phyloP scores from a whole-genome alignment of 2,329 filamentous ascomycete genomes.

The Phyllosticta capitalensis region DNA sequence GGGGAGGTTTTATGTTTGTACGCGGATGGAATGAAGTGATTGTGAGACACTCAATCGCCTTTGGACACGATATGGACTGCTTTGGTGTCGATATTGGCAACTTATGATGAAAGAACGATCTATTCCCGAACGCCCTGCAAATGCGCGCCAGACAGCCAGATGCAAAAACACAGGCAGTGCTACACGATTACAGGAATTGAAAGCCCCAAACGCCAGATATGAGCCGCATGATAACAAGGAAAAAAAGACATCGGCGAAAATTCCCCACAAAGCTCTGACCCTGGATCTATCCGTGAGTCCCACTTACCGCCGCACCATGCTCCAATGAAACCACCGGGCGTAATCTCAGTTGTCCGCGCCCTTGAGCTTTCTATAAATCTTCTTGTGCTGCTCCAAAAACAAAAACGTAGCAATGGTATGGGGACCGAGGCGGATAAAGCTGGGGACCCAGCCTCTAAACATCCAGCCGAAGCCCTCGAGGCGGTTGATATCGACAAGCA shows the following conservation, averaged over 20 bases:
- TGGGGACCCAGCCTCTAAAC: slow-evolving; percentile 86
- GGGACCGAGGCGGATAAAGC: slow-evolving; percentile 55
- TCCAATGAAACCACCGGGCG: no score
- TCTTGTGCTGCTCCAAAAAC: slow-evolving; percentile 80
- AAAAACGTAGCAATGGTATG: slow-evolving; percentile 84
- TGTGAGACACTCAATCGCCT: neutral
- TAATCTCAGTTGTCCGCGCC: neutral
- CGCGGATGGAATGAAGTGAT: neutral
- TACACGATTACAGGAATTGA: neutral
- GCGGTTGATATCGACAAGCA: slow-evolving; percentile 58
- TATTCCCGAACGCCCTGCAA: slow-evolving; percentile 10
- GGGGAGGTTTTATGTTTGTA: neutral
- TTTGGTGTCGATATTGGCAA: neutral
- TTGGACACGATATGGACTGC: neutral
- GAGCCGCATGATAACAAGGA: neutral
- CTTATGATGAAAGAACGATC: neutral
- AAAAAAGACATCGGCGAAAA: neutral
- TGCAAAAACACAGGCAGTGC: neutral
- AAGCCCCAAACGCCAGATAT: neutral
- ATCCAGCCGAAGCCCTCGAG: slow-evolving; percentile 70
- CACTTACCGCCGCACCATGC: neutral
- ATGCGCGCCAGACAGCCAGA: neutral
- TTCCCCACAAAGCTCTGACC: neutral
- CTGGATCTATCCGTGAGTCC: neutral
- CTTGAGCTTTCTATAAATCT: slow-evolving; percentile 45